Evolutionary conservation across 2,329 filamentous ascomycete genomes (phyloP), one percentile per base, ranked within the genome.

Genomic region (Trichothecium roseum): DNA sequence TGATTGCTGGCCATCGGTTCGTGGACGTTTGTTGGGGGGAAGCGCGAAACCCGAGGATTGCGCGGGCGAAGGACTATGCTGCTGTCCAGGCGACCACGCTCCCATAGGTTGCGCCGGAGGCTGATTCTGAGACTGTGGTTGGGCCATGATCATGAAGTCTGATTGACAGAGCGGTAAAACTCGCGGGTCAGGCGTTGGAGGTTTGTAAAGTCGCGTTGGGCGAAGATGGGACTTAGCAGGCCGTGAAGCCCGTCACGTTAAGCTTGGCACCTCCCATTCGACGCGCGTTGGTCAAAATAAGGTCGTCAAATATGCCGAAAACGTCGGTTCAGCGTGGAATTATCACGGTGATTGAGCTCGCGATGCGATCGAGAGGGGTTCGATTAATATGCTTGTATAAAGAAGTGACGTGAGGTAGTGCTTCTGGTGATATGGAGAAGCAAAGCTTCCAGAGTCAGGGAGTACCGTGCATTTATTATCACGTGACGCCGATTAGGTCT

Each of bases 11-110:
- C 78, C 78, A 35, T 80, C 54, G 72, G 79, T 54, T 41, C 55
- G 50, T 18, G 53, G 47, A 49, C 83, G 74, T 63, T 91, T 89
- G 40, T 72, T 74, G 13, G 84, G 78, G 33, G 82, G 82, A 33
- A 80, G 72, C 40, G 57, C 51, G 47, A 59, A 81, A 35, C 57
- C 60, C 13, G 68, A 60, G 22, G 69, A 64, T 16, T 69, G 63
- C 34, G 65, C 70, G 30, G 80, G 77, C 17, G 80, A 79, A 17
- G 77, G 69, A 26, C 71, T 68, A 33, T 69, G 69, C 38, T 74
- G 78, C 20, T 72, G 34, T 12, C 26, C 69, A 45, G 76, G 76
- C 42, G 78, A 80, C 56, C 74, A 84, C 36, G 67, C 20, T 10
- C 20, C 6, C 20, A 24, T 24, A 24, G 20, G 20, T 24, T 24